phyloP scores from a whole-genome alignment of 441 rosid species.

The Omphalea diandra region DNA sequence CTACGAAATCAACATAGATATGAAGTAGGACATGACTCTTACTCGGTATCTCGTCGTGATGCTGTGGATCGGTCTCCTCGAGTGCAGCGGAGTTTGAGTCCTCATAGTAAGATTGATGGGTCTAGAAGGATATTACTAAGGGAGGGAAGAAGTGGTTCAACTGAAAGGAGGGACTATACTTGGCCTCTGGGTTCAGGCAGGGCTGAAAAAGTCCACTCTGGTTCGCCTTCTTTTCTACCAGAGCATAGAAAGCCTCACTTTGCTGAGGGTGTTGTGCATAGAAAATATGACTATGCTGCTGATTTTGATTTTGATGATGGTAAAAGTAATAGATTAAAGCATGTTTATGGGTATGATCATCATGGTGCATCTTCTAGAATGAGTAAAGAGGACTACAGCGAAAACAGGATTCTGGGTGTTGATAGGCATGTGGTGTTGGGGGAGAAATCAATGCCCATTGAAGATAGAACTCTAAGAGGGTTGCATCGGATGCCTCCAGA shows the following conservation, averaged over 20 bases:
- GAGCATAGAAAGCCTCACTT: constrained; percentile 33
- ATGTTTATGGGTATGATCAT: constrained; percentile 36
- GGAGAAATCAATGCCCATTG: constrained; percentile 36
- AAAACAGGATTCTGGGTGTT: constrained; percentile 30
- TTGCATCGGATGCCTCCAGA: constrained; percentile 32
- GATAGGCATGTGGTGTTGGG: constrained; percentile 33
- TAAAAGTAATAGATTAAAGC: constrained; percentile 30
- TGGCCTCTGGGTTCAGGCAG: constrained; percentile 37
- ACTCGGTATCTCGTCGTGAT: constrained; percentile 24
- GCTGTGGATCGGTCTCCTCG: constrained; percentile 30
- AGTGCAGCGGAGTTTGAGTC: constrained; percentile 38
- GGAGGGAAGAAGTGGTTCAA: constrained; percentile 33
- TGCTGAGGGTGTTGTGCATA: constrained; percentile 33
- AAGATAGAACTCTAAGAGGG: constrained; percentile 35
- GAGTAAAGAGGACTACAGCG: constrained; percentile 34
- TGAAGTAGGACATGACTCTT: constrained; percentile 30
- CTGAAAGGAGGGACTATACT: constrained; percentile 35
- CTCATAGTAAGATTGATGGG: constrained; percentile 29
- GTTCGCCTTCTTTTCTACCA: constrained; percentile 30
- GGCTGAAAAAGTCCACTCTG: constrained; percentile 28
- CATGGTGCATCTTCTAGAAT: constrained; percentile 33
- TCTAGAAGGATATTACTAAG: constrained; percentile 31
- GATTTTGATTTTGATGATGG: constrained; percentile 33
- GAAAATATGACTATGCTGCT: constrained; percentile 35
- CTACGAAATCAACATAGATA: constrained; percentile 29